A percentile compares a stretch with the other conserved stretches of the same genome.
Conservation (phyloP, 805 yeast genomes). For the Candida incommunis region DNA sequence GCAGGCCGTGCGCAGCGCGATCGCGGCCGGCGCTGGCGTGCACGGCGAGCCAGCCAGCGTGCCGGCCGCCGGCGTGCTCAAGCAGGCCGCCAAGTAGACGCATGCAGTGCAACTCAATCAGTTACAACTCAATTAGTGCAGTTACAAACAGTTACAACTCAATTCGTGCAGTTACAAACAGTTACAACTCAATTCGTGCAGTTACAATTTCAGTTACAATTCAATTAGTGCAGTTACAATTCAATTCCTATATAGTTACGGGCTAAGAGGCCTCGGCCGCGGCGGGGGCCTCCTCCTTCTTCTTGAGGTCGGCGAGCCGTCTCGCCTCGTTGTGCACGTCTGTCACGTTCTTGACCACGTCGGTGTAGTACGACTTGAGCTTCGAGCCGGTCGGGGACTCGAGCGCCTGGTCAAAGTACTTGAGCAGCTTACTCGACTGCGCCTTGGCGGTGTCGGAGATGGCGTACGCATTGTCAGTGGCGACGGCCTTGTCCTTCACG, state of each 20-base stretch:
- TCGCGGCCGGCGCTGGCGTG: background rate
- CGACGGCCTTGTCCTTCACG: conserved; percentile 37
- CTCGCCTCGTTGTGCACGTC: conserved; percentile 65
- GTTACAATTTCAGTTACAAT: too few species aligned
- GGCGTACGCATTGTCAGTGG: conserved; percentile 28
- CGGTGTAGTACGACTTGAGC: conserved; percentile 46
- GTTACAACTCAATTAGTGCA: too few species aligned
- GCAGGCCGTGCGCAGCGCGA: background rate
- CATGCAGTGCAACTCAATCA: too few species aligned
- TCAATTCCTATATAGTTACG: too few species aligned
- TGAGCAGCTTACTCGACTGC: conserved; percentile 9
- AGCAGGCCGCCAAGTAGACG: too few species aligned
- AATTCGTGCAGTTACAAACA: too few species aligned
- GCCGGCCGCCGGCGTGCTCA: too few species aligned
- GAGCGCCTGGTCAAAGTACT: conserved; percentile 23
- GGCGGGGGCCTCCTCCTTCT: conserved; percentile 14
- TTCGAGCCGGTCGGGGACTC: conserved; percentile 35
- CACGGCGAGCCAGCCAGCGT: background rate
- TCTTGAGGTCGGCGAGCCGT: conserved; percentile 50
- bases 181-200: too few species aligned
- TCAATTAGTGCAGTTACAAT: too few species aligned
- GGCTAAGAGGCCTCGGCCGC: too few species aligned
- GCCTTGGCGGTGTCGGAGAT: conserved; percentile 27
- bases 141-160: too few species aligned
- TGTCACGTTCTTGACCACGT: conserved; percentile 37